phyloP scores from a whole-genome alignment of 2,329 filamentous ascomycete genomes.

The Colletotrichum theobromicola region DNA sequence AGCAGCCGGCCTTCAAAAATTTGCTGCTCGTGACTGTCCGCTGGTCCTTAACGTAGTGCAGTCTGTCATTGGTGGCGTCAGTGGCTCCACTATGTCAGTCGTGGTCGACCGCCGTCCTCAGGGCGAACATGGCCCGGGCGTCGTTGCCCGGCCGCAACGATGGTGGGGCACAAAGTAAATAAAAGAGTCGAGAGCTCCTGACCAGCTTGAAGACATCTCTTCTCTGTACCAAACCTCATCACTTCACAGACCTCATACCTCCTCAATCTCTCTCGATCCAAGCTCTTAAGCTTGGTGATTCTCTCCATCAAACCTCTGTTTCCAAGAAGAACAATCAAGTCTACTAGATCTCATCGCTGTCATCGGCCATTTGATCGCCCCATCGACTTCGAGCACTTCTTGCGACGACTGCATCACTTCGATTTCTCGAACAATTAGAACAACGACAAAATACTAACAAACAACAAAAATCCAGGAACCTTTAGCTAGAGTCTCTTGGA shows the following conservation, averaged over 20 bases:
- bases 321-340: slow-evolving; percentile 41
- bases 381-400: slow-evolving; percentile 49
- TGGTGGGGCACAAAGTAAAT: slow-evolving; percentile 49
- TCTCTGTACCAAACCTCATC: slow-evolving; percentile 29
- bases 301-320: slow-evolving; percentile 27
- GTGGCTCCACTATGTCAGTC: background rate
- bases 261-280: slow-evolving; percentile 7
- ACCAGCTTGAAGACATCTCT: slow-evolving; percentile 25
- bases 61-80: background rate
- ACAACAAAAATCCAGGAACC: slow-evolving; percentile 59
- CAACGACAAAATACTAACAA: slow-evolving; percentile 50
- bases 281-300: slow-evolving; percentile 27
- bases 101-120: background rate
- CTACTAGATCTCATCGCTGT: slow-evolving; percentile 55
- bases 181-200: slow-evolving; percentile 39
- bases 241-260: slow-evolving; percentile 18
- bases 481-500: slow-evolving; percentile 67
- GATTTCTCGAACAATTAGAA: slow-evolving; percentile 51
- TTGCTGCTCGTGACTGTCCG: background rate
- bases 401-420: slow-evolving; percentile 47
- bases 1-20: background rate
- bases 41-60: background rate
- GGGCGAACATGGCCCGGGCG: background rate
- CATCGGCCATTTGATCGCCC: slow-evolving; percentile 51
- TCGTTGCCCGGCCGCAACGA: slow-evolving; percentile 26